These are phyloP conservation scores for Cercospora janseana DNA, from an alignment of 2,329 filamentous ascomycete species.

Conservation along the genomic window DNA sequence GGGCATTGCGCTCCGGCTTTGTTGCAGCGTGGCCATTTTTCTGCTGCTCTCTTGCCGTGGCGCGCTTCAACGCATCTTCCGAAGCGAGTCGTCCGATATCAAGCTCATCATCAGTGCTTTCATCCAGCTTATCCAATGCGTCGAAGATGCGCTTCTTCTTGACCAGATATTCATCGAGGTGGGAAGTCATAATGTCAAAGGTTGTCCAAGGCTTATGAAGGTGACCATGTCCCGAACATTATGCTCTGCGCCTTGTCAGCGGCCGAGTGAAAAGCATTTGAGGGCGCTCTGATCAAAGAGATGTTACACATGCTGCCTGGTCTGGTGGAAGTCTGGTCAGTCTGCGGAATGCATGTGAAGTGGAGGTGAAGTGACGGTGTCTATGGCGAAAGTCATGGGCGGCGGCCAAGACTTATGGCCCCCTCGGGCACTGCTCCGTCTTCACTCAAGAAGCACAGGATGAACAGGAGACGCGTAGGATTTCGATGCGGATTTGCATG, in stretches of 20 bases:
- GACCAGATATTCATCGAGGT: slow-evolving; percentile 5
- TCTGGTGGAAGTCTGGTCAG: background rate
- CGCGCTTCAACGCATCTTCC: slow-evolving; percentile 17
- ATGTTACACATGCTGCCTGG: slow-evolving; percentile 2
- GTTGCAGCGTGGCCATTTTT: background rate
- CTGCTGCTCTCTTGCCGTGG: slow-evolving; percentile 1
- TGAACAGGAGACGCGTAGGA: no score
- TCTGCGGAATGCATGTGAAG: background rate
- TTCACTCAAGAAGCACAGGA: no score
- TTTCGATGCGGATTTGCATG: no score
- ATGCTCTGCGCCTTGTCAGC: background rate
- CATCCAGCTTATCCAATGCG: slow-evolving; percentile 26
- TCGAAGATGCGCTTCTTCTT: slow-evolving; percentile 29
- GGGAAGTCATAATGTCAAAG: slow-evolving; percentile 4
- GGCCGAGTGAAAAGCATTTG: background rate
- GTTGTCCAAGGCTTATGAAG: background rate
- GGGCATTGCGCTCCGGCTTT: slow-evolving; percentile 7
- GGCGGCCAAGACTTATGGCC: no score
- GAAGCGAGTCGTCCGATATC: slow-evolving; percentile 29
- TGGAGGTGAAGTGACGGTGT: no score
- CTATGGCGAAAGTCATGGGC: no score
- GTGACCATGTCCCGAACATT: background rate
- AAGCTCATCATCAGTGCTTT: slow-evolving; percentile 23
- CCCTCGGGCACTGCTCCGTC: no score
- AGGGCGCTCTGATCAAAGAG: background rate